Evolutionary conservation across 192 early-diverging fungal species (phyloP), one percentile per base, ranked within the genome.

Genomic region (Kickxella alabastrina): DNA sequence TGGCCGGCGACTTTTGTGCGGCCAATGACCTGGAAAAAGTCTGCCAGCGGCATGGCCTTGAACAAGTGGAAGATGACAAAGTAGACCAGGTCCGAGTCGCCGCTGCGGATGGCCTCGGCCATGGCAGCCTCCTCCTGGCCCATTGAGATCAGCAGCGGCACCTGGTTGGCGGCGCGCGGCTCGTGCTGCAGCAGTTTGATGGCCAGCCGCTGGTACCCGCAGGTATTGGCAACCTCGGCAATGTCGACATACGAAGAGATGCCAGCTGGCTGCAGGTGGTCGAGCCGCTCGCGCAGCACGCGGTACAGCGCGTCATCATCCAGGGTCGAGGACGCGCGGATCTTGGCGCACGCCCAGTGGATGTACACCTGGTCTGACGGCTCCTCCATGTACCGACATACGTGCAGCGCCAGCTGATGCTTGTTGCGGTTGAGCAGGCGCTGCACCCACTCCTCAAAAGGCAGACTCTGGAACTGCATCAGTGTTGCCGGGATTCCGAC

Each of bases 311-410:
- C 83, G 34, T 97, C 92, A 35, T 97, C 94, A 57, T 95, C 90
- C 17, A 93, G 84, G 0, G 60, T 67, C 3, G 83, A 80, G 1
- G 82, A 79, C 1, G 80, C 72, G 48, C 87, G 90, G 47, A 93
- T 94, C 78, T 97, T 96, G 44, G 89, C 84, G 50, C 97, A 93
- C 1, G 95, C 97, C 97, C 97, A 99, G 58, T 95, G 90, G 38
- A 96, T 87, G 15, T 93, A 67, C 12, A 97, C 88, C 26, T 87
- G 80, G 52, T 92, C 89, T 0, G 80, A 76, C 13, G 84, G 80
- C 41, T 93, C 78, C 15, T 87, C 82, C 36, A 96, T 58, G 57
- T 92, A 95, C 14, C 87, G 86, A 58, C 91, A 90, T 19, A 97
- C 76, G 6, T 83, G 77, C 17, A 93, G 67, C 0, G 97, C 97